Percentiles rank a stretch among this genome's conserved stretches.
phyloP scores from a whole-genome alignment of 257 asterid genomes.

The Coffea canephora region DNA sequence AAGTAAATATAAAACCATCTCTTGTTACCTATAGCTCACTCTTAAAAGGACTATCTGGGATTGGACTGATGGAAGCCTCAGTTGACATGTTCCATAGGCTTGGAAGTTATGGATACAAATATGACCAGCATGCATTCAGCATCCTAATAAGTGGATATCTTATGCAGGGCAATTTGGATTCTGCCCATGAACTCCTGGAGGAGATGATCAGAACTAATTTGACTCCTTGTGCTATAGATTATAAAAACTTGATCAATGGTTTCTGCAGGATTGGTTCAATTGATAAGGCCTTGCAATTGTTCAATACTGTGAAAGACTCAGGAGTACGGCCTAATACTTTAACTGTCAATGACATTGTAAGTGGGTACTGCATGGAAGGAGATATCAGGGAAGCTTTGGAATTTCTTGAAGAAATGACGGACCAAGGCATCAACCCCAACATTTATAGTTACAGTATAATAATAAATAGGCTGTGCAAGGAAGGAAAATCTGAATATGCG shows the following conservation, averaged over 20 bases:
- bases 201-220: constrained; percentile 50
- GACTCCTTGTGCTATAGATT: constrained; percentile 37
- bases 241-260: constrained; percentile 39
- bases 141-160: constrained; percentile 55
- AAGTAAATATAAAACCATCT: constrained; percentile 42
- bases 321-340: constrained; percentile 25
- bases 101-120: constrained; percentile 37
- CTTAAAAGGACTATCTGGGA: constrained; percentile 39
- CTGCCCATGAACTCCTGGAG: constrained; percentile 43
- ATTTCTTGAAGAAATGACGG: constrained; percentile 35
- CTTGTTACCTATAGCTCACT: constrained; percentile 48
- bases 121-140: constrained; percentile 43
- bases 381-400: constrained; percentile 36
- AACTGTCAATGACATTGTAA: constrained; percentile 36
- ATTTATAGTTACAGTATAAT: constrained; percentile 32
- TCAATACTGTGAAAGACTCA: constrained; percentile 33
- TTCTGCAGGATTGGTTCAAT: constrained; percentile 38
- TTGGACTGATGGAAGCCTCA: constrained; percentile 35
- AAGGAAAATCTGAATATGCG: constrained; percentile 38
- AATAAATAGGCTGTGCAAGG: constrained; percentile 46
- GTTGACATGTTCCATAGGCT: constrained; percentile 38
- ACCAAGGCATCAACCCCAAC: constrained; percentile 33
- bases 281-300: constrained; percentile 32
- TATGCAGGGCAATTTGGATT: constrained; percentile 44
- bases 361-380: constrained; percentile 43